Base-by-base conservation (phyloP, 441 rosid genomes). In the Euphorbia schlechtendalii region DNA sequence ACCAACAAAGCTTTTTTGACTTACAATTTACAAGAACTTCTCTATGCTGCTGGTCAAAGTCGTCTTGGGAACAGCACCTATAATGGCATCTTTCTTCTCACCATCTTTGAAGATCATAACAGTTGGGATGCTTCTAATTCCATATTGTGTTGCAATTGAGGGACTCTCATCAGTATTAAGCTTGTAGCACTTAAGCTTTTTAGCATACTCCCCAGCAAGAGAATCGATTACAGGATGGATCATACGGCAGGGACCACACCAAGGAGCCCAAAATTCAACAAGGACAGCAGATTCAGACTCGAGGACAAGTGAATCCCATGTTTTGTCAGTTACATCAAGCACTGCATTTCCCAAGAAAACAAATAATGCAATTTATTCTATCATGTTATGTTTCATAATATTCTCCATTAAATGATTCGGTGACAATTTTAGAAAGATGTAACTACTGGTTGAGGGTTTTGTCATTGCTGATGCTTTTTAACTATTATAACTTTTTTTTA, bases 221-320 rank as follows among this genome's bases (percentile, higher is more conserved):
- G 86, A 90, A 64, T 85, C 86, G 20, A 93, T 83, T 32, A 88
- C 51, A 6, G 98, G 98, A 79, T 82, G 88, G 57, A 93, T 86
- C 96, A 93, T 86, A 32, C 89, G 82, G 82, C 99, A 93, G 1
- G 99, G 99, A 30, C 97, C 97, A 55, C 99, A 93, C 97, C 99
- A 93, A 6, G 98, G 98, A 56, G 98, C 98, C 98, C 98, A 93
- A 68, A 93, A 93, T 25, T 90, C 97, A 32, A 93, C 92, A 59
- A 90, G 64, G 4, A 90, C 96, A 3, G 98, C 89, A 14, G 63
- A 28, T 45, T 82, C 83, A 45, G 90, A 82, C 18, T 83, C 86
- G 4, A 92, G 88, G 59, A 92, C 94, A 38, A 76, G 75, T 11
- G 93, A 79, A 59, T 86, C 83, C 98, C 98, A 92, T 40, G 83